Conservation (phyloP, 2,329 filamentous ascomycete genomes). For the Trichoderma guizhouense region DNA sequence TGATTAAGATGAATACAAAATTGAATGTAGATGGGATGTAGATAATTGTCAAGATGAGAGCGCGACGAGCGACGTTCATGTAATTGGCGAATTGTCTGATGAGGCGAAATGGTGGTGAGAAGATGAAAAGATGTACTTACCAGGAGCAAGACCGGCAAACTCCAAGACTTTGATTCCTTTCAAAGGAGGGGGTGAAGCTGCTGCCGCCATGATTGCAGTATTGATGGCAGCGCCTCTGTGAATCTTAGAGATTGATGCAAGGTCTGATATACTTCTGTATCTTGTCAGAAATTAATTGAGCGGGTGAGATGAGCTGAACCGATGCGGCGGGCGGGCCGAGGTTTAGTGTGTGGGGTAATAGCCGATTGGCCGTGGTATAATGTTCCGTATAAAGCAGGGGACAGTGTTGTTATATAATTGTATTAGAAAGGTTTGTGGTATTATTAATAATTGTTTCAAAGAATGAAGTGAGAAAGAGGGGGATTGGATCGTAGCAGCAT, state of each 20-base stretch:
- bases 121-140: conserved; percentile 33
- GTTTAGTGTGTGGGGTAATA: conserved; percentile 14
- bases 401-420: not conserved
- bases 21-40: too few species aligned
- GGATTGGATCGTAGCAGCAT: not conserved
- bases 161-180: conserved; percentile 56
- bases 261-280: not conserved
- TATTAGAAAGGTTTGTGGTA: not conserved
- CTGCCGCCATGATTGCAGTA: not conserved
- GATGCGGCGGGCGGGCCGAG: conserved; percentile 10
- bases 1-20: not conserved
- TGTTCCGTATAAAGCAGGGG: not conserved
- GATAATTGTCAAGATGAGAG: not conserved
- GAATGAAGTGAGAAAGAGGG: not conserved
- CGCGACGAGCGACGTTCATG: not conserved
- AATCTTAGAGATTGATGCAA: not conserved
- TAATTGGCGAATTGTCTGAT: not conserved
- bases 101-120: not conserved
- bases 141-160: conserved; percentile 61
- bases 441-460: not conserved
- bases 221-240: not conserved
- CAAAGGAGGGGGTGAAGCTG: conserved; percentile 33
- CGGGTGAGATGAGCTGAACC: not conserved
- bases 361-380: not conserved
- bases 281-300: not conserved